Conservation (phyloP, 495 filamentous ascomycete genomes). For the Penicillium cataractarum region DNA sequence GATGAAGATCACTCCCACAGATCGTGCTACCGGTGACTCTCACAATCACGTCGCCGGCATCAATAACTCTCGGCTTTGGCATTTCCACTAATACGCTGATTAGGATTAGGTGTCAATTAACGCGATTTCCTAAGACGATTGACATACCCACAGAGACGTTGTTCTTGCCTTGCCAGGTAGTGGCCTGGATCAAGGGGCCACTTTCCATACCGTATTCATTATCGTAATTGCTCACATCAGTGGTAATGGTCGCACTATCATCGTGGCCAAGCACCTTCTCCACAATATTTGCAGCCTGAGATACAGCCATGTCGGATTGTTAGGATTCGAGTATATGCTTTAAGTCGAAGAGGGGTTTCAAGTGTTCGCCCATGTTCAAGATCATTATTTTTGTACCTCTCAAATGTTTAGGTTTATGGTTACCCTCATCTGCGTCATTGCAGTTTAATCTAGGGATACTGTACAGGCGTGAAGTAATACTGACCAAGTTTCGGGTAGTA, state of each 20-base stretch:
- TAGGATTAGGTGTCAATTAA: not conserved
- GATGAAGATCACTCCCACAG: conserved; percentile 84
- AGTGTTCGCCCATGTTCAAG: not conserved
- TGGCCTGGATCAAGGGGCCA: conserved; percentile 22
- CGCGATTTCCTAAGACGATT: not conserved
- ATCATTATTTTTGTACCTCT: not conserved
- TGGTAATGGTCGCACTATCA: conserved; percentile 32
- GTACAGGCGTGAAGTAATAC: conserved; percentile 3
- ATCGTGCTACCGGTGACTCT: conserved; percentile 85
- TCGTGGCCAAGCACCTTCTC: conserved; percentile 71
- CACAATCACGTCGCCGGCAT: conserved; percentile 61
- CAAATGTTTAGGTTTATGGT: not conserved
- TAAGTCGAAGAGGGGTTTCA: too few species aligned
- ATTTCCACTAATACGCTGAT: conserved; percentile 50
- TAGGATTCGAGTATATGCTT: too few species aligned
- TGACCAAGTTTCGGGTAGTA: conserved; percentile 3
- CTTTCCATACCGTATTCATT: conserved; percentile 31
- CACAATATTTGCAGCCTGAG: conserved; percentile 63
- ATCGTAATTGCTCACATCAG: conserved; percentile 36
- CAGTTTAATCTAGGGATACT: not conserved
- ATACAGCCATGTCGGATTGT: conserved; percentile 51
- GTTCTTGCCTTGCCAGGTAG: conserved; percentile 47
- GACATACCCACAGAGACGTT: conserved; percentile 37
- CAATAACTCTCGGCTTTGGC: conserved; percentile 69
- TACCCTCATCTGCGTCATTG: conserved; percentile 6